These are phyloP conservation scores for Poteriospumella lacustris DNA, from an alignment of 108 stramenopile genomes.

Conservation along the genomic window DNA sequence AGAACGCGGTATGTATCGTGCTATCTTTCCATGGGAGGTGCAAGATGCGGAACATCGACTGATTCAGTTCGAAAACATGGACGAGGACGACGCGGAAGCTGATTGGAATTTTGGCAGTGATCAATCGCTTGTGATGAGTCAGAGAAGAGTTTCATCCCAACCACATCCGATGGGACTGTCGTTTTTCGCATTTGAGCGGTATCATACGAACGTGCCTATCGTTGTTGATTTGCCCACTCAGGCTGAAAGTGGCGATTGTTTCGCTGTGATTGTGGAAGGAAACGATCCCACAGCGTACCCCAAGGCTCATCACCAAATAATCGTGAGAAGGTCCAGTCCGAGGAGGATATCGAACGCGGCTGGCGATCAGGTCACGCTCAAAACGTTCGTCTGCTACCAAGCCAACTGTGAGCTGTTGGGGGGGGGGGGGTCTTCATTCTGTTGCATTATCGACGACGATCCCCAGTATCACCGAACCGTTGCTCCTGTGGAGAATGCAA, in stretches of 20 bases:
- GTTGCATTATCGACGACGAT: background rate
- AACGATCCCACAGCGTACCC: background rate
- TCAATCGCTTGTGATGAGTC: background rate
- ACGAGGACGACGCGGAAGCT: background rate
- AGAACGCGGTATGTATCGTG: background rate
- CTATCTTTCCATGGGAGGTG: background rate
- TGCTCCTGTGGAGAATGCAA: background rate
- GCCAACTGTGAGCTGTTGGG: background rate
- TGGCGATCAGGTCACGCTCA: background rate
- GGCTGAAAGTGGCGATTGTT: background rate
- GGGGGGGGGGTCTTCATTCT: background rate
- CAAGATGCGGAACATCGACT: background rate
- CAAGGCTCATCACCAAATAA: background rate
- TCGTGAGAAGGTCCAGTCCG: background rate
- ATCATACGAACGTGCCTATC: background rate
- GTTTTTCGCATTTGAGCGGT: background rate
- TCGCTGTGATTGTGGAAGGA: background rate
- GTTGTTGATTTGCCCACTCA: background rate
- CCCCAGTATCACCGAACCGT: no score
- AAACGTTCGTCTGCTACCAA: background rate
- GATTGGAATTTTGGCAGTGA: background rate
- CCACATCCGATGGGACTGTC: background rate
- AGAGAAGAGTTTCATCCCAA: no score
- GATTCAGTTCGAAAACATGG: background rate
- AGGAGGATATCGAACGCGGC: background rate